Base-by-base conservation (phyloP, 176 grass and related monocot genomes). In the Thinopyrum elongatum region DNA sequence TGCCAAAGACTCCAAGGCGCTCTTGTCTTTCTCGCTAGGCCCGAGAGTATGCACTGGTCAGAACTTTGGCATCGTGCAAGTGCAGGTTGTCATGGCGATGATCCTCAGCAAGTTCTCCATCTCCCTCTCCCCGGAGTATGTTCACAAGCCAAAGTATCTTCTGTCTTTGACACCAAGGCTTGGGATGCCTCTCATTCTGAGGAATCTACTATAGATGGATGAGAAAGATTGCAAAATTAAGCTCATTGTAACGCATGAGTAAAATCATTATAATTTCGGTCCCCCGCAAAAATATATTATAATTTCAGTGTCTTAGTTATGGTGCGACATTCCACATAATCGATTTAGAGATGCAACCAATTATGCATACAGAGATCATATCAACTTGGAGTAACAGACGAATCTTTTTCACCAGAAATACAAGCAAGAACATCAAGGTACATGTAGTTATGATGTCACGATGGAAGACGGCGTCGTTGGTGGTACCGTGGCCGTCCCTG, bases 41-140 rank as follows among this genome's bases (percentile, higher is more conserved):
- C 88, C 88, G 88, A 12, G 70, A 36, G 3, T 57, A 8, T 95
- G 93, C 86, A 85, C 83, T 1, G 88, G 93, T 10, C 88, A 85
- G 86, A 95, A 74, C 53, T 92, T 92, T 65, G 86, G 86, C 10
- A 69, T 92, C 75, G 3, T 90, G 3, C 83, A 95, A 62, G 80
- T 80, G 0, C 89, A 95, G 78, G 27, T 60, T 1, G 78, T 88
- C 41, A 35, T 92, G 57, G 90, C 88, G 0, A 88, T 80, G 75
- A 84, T 90, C 66, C 78, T 95, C 33, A 86, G 70, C 22, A 85
- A 74, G 66, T 95, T 95, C 85, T 72, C 85, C 1, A 87, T 95
- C 30, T 59, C 53, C 26, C 28, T 95, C 29, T 95, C 93, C 28
- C 82, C 85, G 0, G 66, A n/a, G 33, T 95, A 95, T 12, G 79